Evolutionary conservation across 441 rosid species (phyloP), one percentile per base, ranked within the genome.

Genomic region (Geranium incanum): DNA sequence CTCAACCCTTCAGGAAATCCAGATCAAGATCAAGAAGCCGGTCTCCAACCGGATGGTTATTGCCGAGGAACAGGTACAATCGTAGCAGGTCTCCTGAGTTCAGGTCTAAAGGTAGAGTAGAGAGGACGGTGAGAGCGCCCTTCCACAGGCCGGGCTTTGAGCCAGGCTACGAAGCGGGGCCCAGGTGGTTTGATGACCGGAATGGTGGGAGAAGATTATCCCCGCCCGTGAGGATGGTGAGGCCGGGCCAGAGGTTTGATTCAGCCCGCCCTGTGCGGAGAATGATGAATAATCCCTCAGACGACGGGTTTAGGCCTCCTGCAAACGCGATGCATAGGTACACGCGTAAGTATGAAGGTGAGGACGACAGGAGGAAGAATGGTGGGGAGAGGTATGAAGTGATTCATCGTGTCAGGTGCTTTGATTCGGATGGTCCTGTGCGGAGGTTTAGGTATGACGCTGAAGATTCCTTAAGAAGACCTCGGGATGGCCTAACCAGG

Each of bases 1-100:
- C 67, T 19, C 70, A 72, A 43, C 72, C 75, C 21, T 77, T 69
- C 66, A 77, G 72, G 75, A 82, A 74, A 66, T 71, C 83, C 33
- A 75, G 72, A 37, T 81, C 87, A 6, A 85, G 86, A 73, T 86
- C 87, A 28, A 28, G 88, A 76, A 79, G 86, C 57, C 85, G 77
- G 15, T 83, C 91, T 0, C 89, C 89, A 9, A 59, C 65, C 67
- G 70, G 70, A 5, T 83, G 84, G 80, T 72, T 70, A 41, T 16
- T 63, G 68, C 75, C 36, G 43, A 78, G 82, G 77, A 84, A 78
- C 39, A 71, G 79, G 39, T 74, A 72, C 70, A 80, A 78, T 60
- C 33, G 65, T 21, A 86, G 82, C 67, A 79, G 86, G 76, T 80
- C 84, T n/a, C 87, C 84, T 1, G 76, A 77, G 66, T 80, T 80